These are phyloP conservation scores for Solanum rostratum DNA, from an alignment of 257 asterid species.

Conservation along the genomic window DNA sequence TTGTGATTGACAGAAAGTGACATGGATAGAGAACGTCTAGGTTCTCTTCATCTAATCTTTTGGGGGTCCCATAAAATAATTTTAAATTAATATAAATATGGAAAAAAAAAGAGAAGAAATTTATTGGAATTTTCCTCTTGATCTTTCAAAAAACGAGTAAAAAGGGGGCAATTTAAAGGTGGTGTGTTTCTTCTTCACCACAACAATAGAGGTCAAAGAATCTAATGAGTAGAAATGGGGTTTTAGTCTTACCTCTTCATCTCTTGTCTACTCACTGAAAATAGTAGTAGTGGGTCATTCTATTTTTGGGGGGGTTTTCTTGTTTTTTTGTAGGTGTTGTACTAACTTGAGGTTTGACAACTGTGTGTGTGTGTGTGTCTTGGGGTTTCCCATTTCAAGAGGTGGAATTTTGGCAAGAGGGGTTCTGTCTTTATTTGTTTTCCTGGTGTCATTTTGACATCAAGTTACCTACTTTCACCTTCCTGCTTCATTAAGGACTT, in stretches of 20 bases:
- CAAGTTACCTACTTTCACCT: background rate
- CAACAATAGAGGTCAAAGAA: background rate
- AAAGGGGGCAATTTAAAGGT: background rate
- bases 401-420: background rate
- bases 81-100: background rate
- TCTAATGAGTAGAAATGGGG: background rate
- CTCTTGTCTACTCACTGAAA: background rate
- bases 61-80: background rate
- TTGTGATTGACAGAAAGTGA: background rate
- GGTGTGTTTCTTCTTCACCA: background rate
- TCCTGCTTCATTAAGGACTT: background rate
- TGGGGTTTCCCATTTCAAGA: background rate
- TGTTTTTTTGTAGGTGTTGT: background rate
- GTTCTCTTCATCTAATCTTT: constrained; percentile 7
- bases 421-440: background rate
- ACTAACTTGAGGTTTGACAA: background rate
- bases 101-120: background rate
- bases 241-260: background rate
- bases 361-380: background rate
- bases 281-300: background rate
- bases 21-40: constrained; percentile 2
- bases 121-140: background rate
- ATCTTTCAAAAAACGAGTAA: background rate
- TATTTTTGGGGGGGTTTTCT: background rate
- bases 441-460: background rate